These are phyloP conservation scores for Collybia nuda DNA, from an alignment of 768 basidiomycete species.

Conservation along the genomic window DNA sequence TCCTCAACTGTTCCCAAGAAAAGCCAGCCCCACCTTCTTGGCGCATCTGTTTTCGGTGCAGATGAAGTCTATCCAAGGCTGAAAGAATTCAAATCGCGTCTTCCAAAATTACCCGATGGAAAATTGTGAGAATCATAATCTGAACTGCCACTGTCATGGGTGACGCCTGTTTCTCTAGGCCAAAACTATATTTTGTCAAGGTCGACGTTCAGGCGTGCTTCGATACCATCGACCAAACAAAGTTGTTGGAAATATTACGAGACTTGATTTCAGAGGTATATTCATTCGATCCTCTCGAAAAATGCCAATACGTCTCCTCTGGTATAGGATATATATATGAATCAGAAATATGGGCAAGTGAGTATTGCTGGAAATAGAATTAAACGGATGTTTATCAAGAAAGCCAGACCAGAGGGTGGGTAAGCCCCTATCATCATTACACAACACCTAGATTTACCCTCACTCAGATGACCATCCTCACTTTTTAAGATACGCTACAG, in stretches of 20 bases:
- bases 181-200: conserved; percentile 93
- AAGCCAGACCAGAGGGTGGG: conserved; percentile 68
- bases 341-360: conserved; percentile 71
- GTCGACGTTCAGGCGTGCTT: conserved; percentile 96
- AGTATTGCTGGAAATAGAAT: conserved; percentile 54
- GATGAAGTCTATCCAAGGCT: conserved; percentile 81
- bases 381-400: conserved; percentile 54
- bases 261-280: conserved; percentile 73
- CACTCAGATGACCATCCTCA: conserved; percentile 69
- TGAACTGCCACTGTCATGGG: conserved; percentile 1
- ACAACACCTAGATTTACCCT: background rate
- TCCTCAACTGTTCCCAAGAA: conserved; percentile 13
- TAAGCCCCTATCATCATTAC: background rate
- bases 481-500: conserved; percentile 68
- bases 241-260: conserved; percentile 74
- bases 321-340: conserved; percentile 66
- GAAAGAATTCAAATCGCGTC: conserved; percentile 62
- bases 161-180: conserved; percentile 41
- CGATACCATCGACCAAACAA: conserved; percentile 92
- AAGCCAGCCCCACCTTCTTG: conserved; percentile 60
- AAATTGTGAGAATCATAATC: conserved; percentile 42
- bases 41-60: conserved; percentile 79
- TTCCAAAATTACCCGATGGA: conserved; percentile 41
- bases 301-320: background rate
- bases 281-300: too few species aligned